These are phyloP conservation scores for Triangularia setosa DNA, from an alignment of 2,329 filamentous ascomycete species.

Conservation along the genomic window DNA sequence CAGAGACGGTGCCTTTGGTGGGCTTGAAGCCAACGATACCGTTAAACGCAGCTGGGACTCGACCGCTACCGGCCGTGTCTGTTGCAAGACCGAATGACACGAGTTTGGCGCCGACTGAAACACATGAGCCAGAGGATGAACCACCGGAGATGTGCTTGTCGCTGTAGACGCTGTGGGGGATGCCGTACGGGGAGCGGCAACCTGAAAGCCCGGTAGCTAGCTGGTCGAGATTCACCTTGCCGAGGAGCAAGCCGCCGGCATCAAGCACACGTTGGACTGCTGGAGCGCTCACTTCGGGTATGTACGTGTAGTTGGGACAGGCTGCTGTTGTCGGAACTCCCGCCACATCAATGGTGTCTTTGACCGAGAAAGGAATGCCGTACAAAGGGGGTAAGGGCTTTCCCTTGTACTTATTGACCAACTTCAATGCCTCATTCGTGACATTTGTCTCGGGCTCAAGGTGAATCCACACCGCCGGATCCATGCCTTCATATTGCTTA, in stretches of 20 bases:
- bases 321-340: constrained; percentile 48
- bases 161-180: constrained; percentile 36
- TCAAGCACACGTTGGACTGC: constrained; percentile 45
- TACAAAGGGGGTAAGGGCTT: constrained; percentile 46
- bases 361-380: constrained; percentile 54
- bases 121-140: constrained; percentile 52
- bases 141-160: constrained; percentile 40
- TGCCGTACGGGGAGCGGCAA: constrained; percentile 54
- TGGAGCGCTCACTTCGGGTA: constrained; percentile 42
- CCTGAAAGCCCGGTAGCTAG: constrained; percentile 59
- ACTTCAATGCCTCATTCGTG: constrained; percentile 37
- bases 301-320: constrained; percentile 47
- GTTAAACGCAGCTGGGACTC: constrained; percentile 52
- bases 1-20: constrained; percentile 47
- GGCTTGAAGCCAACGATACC: constrained; percentile 50
- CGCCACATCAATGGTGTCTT: constrained; percentile 53
- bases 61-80: constrained; percentile 52
- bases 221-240: constrained; percentile 59
- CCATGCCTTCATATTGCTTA: constrained; percentile 42
- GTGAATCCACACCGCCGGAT: constrained; percentile 51
- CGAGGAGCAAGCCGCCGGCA: constrained; percentile 52
- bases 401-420: constrained; percentile 37
- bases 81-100: constrained; percentile 55
- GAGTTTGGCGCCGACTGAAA: constrained; percentile 50
- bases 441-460: constrained; percentile 37